A percentile compares a stretch with the other conserved stretches of the same genome.
Evolutionary conservation across 805 yeast species (phyloP).

Genomic region (Metschnikowia shivogae): DNA sequence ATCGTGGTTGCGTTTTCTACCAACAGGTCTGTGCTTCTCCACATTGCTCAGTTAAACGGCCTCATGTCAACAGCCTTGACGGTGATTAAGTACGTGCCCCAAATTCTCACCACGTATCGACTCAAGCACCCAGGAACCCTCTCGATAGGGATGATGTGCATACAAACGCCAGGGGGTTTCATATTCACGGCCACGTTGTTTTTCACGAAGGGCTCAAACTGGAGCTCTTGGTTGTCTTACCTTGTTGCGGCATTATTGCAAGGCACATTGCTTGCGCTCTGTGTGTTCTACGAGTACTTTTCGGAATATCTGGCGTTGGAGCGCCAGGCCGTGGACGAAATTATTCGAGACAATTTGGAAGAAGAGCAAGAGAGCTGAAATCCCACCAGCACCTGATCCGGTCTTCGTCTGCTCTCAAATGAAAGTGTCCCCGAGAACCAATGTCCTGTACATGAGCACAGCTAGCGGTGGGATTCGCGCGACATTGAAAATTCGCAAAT

Average conservation of each 20-base stretch:
- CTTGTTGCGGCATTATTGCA: constrained; percentile 69
- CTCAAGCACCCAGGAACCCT: constrained; percentile 77
- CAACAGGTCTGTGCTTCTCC: constrained; percentile 20
- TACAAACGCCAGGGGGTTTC: constrained; percentile 89
- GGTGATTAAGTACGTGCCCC: constrained; percentile 74
- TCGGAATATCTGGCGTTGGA: constrained; percentile 10
- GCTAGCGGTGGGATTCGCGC: constrained; percentile 2
- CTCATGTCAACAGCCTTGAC: constrained; percentile 60
- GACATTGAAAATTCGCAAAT: constrained; percentile 3
- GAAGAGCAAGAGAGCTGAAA: not conserved
- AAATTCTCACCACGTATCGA: constrained; percentile 61
- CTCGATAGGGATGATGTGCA: constrained; percentile 73
- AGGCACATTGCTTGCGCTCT: constrained; percentile 55
- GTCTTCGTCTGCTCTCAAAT: no score
- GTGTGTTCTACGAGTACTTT: constrained; percentile 44
- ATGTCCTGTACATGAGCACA: constrained; percentile 2
- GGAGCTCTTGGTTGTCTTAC: constrained; percentile 87
- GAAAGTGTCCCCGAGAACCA: not conserved
- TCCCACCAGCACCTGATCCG: no score
- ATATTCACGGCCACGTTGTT: constrained; percentile 72
- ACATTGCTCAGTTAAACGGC: constrained; percentile 60
- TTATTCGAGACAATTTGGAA: constrained; percentile 10
- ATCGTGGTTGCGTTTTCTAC: constrained; percentile 31
- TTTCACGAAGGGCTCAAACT: constrained; percentile 67
- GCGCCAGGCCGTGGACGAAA: constrained; percentile 9